Percentiles rank a stretch among this genome's conserved stretches.
Evolutionary conservation across 306 rosid genomes (phyloP).

Genomic region (Lathyrus aphaca): DNA sequence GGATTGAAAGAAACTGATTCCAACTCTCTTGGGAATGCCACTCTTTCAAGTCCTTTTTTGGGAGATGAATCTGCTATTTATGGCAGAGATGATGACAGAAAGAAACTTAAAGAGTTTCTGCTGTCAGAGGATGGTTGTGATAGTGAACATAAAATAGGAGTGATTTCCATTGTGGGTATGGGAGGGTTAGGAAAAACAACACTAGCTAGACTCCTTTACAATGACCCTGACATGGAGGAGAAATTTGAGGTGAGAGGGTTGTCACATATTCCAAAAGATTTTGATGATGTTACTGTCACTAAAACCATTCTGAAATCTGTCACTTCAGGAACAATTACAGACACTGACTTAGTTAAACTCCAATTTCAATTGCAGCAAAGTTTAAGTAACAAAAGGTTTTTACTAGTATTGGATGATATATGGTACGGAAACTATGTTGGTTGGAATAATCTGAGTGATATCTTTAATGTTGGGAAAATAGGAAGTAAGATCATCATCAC

Average conservation of each 20-base stretch:
- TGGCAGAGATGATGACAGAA: conserved; percentile 24
- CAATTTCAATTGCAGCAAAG: conserved; percentile 35
- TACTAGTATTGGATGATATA: conserved; percentile 53
- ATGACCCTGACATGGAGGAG: background rate
- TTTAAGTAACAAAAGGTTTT: conserved; percentile 35
- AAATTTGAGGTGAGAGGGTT: conserved; percentile 10
- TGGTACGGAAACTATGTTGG: conserved; percentile 43
- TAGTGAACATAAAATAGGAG: too few relatives aligned
- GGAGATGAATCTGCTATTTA: conserved; percentile 5
- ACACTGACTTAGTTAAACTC: background rate
- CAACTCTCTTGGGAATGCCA: background rate
- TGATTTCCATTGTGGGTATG: too few relatives aligned
- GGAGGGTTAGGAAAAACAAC: conserved; percentile 38
- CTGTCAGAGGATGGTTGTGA: too few relatives aligned
- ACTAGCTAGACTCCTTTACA: conserved; percentile 29
- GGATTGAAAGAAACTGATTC: conserved; percentile 20
- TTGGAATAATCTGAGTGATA: conserved; percentile 40
- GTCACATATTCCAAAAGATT: conserved; percentile 18
- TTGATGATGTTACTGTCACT: conserved; percentile 5
- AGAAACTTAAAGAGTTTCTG: too few relatives aligned
- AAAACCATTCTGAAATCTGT: conserved; percentile 37
- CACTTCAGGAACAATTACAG: background rate
- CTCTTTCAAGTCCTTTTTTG: conserved; percentile 21
- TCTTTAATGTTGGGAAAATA: background rate
- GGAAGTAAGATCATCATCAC: conserved; percentile 19